Base-by-base conservation (phyloP, 495 filamentous ascomycete species). In the Aspergillus steynii region DNA sequence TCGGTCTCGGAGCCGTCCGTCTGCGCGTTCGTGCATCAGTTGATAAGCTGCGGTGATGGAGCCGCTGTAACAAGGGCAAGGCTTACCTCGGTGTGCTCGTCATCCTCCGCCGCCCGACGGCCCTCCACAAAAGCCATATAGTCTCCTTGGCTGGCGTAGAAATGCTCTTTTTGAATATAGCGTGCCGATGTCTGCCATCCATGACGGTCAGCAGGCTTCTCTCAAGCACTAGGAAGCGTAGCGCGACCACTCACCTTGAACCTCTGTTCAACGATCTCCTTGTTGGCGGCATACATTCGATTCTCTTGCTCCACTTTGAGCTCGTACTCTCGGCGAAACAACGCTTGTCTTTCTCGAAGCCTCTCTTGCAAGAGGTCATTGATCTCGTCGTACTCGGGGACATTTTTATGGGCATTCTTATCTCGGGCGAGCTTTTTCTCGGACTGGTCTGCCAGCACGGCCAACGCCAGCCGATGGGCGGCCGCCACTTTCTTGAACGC, bases 21-120 rank as follows among this genome's bases (percentile, higher is more conserved):
- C 75, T 80, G 53, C 27, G 47, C n/a, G 20, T 6, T 50, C 50
- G 32, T n/a, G 54, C 65, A 14, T 59, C 52, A 46, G 31, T 47
- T 29, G 3, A 50, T 58, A 28, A 32, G 34, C 42, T 25, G 7
- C 20, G 26, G 25, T 5, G 7, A 20, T 58, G 45, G 34, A 20
- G 42, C 5, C 4, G 25, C 4, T 28, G 10, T 14, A 29, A 47
- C 48, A 37, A 46, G n/a, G 50, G 51, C 15, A 32, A 29, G 29
- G 55, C 66, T 61, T 64, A 77, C 77, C 68, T 81, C 78, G 5
- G 78, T 81, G 57, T 81, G 78, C 54, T 81, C 77, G 58, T 81
- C 78, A 55, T 81, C 78, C 55, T 79, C 78, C 4, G 75, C 78
- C n/a, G 71, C 74, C 31, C 70, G 71, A 20, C 68, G 73, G 25